Evolutionary conservation across 768 basidiomycete species (phyloP).

Genomic region (Gloeostereum incarnatum): DNA sequence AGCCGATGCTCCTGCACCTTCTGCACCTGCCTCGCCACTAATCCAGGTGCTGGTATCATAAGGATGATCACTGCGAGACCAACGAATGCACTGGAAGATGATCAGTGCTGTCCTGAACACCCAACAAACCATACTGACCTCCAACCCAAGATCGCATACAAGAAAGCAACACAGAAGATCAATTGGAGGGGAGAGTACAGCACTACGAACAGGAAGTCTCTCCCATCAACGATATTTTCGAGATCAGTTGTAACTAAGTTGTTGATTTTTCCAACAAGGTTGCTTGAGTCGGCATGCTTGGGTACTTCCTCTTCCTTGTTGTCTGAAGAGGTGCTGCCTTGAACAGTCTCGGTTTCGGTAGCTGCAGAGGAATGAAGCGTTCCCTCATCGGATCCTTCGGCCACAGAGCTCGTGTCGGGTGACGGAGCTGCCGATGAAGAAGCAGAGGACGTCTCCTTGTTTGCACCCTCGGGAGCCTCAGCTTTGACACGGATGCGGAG

Average conservation of each 20-base stretch:
- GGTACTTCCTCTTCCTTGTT: constrained; percentile 5
- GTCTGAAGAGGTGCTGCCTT: background rate
- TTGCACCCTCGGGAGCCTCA: constrained; percentile 12
- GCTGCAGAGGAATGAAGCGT: constrained; percentile 2
- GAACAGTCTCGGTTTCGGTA: constrained; percentile 4
- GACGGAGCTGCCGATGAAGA: constrained; percentile 7
- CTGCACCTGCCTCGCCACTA: constrained; percentile 25
- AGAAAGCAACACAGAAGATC: constrained; percentile 14
- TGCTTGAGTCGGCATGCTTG: constrained; percentile 19
- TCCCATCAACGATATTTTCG: constrained; percentile 22
- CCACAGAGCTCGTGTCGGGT: constrained; percentile 3
- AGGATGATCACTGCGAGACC: constrained; percentile 31
- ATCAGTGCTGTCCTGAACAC: too few species aligned
- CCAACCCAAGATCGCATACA: constrained; percentile 22
- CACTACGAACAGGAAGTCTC: constrained; percentile 21
- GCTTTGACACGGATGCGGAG: constrained; percentile 57
- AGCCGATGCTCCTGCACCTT: constrained; percentile 25
- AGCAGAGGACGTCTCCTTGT: constrained; percentile 4
- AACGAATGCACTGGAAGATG: constrained; percentile 30
- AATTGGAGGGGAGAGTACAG: constrained; percentile 14
- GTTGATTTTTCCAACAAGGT: constrained; percentile 67
- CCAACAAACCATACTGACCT: too few species aligned
- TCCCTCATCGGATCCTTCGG: background rate
- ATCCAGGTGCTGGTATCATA: constrained; percentile 33
- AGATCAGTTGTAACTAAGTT: constrained; percentile 65